Base-by-base conservation (phyloP, 306 rosid genomes). In the Cucurbita maxima region DNA sequence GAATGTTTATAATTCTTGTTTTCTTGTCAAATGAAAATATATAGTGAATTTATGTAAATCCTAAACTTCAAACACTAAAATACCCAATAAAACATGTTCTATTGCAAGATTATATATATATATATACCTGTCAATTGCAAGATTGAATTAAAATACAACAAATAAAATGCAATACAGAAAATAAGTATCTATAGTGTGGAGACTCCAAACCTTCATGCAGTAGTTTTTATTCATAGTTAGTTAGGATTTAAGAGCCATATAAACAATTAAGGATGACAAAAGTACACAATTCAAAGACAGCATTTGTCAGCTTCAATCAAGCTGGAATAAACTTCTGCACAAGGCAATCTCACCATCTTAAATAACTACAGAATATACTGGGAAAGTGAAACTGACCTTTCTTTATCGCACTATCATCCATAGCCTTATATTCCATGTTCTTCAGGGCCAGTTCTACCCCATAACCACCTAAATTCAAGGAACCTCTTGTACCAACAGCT, bases 351-450 rank as follows among this genome's bases (percentile, higher is more conserved):
- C 56, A 45, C 10, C 13, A 68, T 10, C 16, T 68, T 19, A 68
- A 12, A 63, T 69, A 56, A 47, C 30, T 74, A 25, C 45, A 34
- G 44, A 72, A 54, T 14, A 72, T 19, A 72, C 13, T 72, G 19
- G 12, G 56, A 52, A 53, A 40, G 34, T 37, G 36, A 72, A 72
- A 54, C 58, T 74, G 80, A 95, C 99, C 99, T 91, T 94, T 91
- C 86, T 84, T 91, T 68, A 91, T 75, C 8, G 84, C 61, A 78
- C 96, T 86, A 76, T 95, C 97, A 73, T 95, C 96, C 89, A 94
- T 89, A 76, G 99, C 96, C 82, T 91, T 95, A 63, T 95, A 91
- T 79, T 95, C 99, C 99, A 95, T 91, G 75, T 95, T 95, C 96
- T 95, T 95, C 74, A 95, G 81, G 68, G 91, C 97, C 81, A 95